A percentile compares a stretch with the other conserved stretches of the same genome.
Evolutionary conservation across 2,329 filamentous ascomycete genomes (phyloP).

Genomic region (Davidsoniella virescens): DNA sequence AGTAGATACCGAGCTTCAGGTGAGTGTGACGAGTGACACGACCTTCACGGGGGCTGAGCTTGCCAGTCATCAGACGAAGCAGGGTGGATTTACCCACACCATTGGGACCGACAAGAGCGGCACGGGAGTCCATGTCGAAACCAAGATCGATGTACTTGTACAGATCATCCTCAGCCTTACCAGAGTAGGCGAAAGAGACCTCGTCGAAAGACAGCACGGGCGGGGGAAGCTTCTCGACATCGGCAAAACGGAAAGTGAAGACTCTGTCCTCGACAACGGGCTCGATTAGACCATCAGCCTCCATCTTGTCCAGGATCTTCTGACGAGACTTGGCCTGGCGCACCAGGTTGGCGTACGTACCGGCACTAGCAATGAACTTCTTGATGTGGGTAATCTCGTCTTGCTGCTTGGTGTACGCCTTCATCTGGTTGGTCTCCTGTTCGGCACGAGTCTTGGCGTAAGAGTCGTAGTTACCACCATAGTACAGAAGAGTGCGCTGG

Average conservation of each 20-base stretch:
- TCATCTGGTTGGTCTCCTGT: constrained; percentile 96
- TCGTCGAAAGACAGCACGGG: constrained; percentile 93
- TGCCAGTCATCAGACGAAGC: constrained; percentile 89
- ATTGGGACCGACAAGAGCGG: constrained; percentile 91
- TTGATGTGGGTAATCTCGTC: constrained; percentile 99
- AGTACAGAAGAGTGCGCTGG: constrained; percentile 76
- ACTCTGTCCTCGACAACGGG: constrained; percentile 70
- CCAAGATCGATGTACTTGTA: constrained; percentile 95
- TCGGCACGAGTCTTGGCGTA: constrained; percentile 89
- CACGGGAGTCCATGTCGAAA: constrained; percentile 99
- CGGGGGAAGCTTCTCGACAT: constrained; percentile 97
- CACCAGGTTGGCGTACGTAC: constrained; percentile 99
- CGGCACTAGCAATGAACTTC: constrained; percentile 98
- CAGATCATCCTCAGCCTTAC: constrained; percentile 72
- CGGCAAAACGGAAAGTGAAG: constrained; percentile 96
- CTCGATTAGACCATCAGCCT: constrained; percentile 96
- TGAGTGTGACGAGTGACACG: constrained; percentile 85
- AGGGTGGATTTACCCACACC: constrained; percentile 98
- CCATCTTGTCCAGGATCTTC: constrained; percentile 99
- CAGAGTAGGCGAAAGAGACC: constrained; percentile 96
- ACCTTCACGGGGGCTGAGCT: constrained; percentile 71
- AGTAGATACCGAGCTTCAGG: constrained; percentile 96
- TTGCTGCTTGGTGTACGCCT: constrained; percentile 97
- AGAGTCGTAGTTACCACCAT: constrained; percentile 99
- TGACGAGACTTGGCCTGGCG: constrained; percentile 97